A percentile compares a stretch with the other conserved stretches of the same genome.
phyloP scores from a whole-genome alignment of 2,329 filamentous ascomycete genomes.

The Aureobasidium subglaciale region DNA sequence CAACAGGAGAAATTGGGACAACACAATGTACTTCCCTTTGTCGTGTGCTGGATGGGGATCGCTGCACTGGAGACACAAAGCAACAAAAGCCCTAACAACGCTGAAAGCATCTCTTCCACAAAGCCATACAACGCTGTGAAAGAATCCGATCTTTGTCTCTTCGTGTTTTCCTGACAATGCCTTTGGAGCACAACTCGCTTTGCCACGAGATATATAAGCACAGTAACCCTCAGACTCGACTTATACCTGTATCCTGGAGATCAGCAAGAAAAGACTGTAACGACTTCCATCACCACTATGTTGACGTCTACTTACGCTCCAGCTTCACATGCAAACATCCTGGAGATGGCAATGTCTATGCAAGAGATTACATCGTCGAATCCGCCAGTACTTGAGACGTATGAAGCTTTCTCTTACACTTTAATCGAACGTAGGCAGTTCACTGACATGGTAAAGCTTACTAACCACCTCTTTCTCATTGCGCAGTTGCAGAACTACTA shows the following conservation, averaged over 20 bases:
- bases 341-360: neutral
- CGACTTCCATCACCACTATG: neutral
- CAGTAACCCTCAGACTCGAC: too few relatives aligned
- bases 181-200: too few relatives aligned
- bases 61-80: too few relatives aligned
- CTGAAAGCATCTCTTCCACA: too few relatives aligned
- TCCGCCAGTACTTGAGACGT: neutral
- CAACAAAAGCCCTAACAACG: too few relatives aligned
- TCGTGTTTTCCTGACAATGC: too few relatives aligned
- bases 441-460: constrained; percentile 2
- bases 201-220: too few relatives aligned
- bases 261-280: neutral
- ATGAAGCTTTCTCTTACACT: neutral
- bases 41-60: too few relatives aligned
- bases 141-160: too few relatives aligned
- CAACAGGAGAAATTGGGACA: too few relatives aligned
- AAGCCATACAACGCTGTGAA: too few relatives aligned
- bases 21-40: too few relatives aligned
- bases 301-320: neutral
- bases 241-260: neutral
- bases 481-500: neutral
- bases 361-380: neutral
- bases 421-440: constrained; percentile 6
- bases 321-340: neutral
- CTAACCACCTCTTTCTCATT: neutral